phyloP scores from a whole-genome alignment of 1,284 basidiomycete species.

The Cryptococcus sp. region DNA sequence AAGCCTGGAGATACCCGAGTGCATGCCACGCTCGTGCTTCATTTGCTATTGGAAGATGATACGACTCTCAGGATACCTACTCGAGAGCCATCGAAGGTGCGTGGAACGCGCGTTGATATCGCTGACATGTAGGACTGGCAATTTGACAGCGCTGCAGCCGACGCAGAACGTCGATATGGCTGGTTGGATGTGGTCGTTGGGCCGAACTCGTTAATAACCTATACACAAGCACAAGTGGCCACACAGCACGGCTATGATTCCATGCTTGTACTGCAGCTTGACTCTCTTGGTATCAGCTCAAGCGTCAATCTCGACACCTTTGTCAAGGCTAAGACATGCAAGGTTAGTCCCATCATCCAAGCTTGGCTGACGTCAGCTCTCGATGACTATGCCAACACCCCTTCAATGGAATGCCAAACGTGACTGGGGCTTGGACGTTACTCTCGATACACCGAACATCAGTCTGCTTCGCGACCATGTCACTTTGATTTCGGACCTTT shows the following conservation, averaged over 20 bases:
- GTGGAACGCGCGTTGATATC: not conserved
- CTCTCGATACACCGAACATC: conserved; percentile 69
- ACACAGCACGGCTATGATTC: conserved; percentile 73
- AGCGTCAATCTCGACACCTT: conserved; percentile 83
- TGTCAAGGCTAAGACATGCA: conserved; percentile 70
- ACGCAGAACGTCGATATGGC: conserved; percentile 60
- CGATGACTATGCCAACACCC: conserved; percentile 56
- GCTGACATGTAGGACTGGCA: conserved; percentile 31
- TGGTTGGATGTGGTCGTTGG: conserved; percentile 74
- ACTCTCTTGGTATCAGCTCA: conserved; percentile 72
- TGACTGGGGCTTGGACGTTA: conserved; percentile 72
- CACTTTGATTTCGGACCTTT: conserved; percentile 85
- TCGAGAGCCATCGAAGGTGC: conserved; percentile 63
- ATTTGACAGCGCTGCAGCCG: conserved; percentile 39
- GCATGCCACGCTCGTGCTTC: conserved; percentile 75
- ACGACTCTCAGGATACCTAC: conserved; percentile 80
- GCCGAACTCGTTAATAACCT: conserved; percentile 77
- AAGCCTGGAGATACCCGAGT: conserved; percentile 74
- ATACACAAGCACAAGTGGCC: conserved; percentile 77
- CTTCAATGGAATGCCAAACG: conserved; percentile 61
- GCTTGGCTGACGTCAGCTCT: conserved; percentile 23
- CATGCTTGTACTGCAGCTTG: conserved; percentile 76
- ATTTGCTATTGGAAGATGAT: conserved; percentile 73
- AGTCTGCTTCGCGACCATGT: conserved; percentile 85
- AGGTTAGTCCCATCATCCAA: conserved; percentile 29